Base-by-base conservation (phyloP, 306 rosid genomes). In the Gillenia trifoliata region DNA sequence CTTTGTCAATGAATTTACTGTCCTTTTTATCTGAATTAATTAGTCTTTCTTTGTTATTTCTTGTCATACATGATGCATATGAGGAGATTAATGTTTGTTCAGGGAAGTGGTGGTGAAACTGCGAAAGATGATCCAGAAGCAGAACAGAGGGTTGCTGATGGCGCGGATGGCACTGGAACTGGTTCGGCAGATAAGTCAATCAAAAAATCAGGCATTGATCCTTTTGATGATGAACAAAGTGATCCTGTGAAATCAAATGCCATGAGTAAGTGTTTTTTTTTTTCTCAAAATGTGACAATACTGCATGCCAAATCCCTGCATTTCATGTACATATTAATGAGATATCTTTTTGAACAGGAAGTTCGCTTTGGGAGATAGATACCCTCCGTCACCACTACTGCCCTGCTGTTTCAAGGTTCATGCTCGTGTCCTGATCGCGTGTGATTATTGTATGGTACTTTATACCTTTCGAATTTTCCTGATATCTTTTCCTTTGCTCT, bases 281-380 rank as follows among this genome's bases (percentile, higher is more conserved):
- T n/a, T n/a, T n/a, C 38, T 29, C 11, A 16, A 65, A 38, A 66
- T 40, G 15, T 38, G 33, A 52, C 11, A n/a, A 3, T 59, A 20
- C 57, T 29, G 17, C 43, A 23, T 36, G 33, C 41, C 23, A 56
- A 70, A 57, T n/a, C n/a, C n/a, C n/a, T n/a, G n/a, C n/a, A n/a
- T n/a, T n/a, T n/a, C n/a, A n/a, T n/a, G n/a, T n/a, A n/a, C n/a
- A n/a, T n/a, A n/a, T n/a, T n/a, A n/a, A n/a, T n/a, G n/a, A n/a
- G n/a, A n/a, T n/a, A n/a, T n/a, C n/a, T n/a, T n/a, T n/a, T 89
- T 77, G 74, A 56, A 59, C 95, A 92, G 99, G 89, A 79, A 92
- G 97, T 79, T 94, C 99, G 63, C 96, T 94, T 60, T 92, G 99
- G 97, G 99, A 94, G 87, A 86, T 90, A 41, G 97, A 94, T 80